These are phyloP conservation scores for Rhazya stricta DNA, from an alignment of 257 asterid species.

Conservation along the genomic window DNA sequence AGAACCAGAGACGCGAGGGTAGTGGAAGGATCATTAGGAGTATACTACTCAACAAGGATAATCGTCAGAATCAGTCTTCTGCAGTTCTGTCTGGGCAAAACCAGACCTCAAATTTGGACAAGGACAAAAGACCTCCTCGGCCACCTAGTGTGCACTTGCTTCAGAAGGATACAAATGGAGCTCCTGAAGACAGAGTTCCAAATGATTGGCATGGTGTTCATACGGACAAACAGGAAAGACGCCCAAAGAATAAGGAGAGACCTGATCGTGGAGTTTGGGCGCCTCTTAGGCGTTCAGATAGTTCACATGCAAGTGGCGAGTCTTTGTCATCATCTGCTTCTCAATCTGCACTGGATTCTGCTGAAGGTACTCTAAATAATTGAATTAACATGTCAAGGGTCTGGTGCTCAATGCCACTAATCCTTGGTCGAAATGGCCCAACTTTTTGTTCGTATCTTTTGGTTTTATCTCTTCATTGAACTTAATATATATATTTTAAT, in stretches of 20 bases:
- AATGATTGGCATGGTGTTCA: slow-evolving; percentile 37
- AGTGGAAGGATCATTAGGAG: slow-evolving; percentile 76
- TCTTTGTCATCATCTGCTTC: slow-evolving; percentile 58
- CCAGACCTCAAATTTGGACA: slow-evolving; percentile 33
- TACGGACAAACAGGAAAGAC: slow-evolving; percentile 55
- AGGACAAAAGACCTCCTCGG: slow-evolving; percentile 76
- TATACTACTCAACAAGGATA: slow-evolving; percentile 63
- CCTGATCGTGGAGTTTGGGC: slow-evolving; percentile 97
- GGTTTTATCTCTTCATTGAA: neutral
- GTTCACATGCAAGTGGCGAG: slow-evolving; percentile 61
- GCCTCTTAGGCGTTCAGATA: slow-evolving; percentile 73
- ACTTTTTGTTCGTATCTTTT: neutral
- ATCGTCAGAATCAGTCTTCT: slow-evolving; percentile 44
- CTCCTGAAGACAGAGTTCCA: slow-evolving; percentile 47
- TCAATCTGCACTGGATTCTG: slow-evolving; percentile 46
- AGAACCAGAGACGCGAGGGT: slow-evolving; percentile 70
- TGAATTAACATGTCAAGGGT: neutral
- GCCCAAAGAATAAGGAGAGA: slow-evolving; percentile 71
- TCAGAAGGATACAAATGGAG: slow-evolving; percentile 48
- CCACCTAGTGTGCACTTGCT: slow-evolving; percentile 51
- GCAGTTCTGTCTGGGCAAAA: slow-evolving; percentile 46
- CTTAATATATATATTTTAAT: slow-evolving; percentile 7
- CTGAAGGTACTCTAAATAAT: slow-evolving; percentile 49
- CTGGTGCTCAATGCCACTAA: neutral
- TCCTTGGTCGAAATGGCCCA: neutral